Base-by-base conservation (phyloP, 768 basidiomycete genomes). In the Dioszegia crocea region DNA sequence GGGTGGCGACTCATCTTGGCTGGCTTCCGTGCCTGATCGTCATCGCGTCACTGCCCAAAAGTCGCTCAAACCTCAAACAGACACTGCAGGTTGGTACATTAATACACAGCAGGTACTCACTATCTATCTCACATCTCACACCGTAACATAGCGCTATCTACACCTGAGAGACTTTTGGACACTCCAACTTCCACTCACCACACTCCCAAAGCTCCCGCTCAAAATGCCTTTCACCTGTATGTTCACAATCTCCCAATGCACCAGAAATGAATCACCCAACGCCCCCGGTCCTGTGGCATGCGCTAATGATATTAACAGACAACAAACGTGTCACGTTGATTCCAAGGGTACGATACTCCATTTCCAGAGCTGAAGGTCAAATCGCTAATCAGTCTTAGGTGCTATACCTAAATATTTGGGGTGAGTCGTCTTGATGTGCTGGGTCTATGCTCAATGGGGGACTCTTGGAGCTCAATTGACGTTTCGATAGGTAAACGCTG, bases 281-380 rank as follows among this genome's bases (percentile, higher is more conserved):
- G 27, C n/a, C 46, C 2, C 17, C n/a, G 8, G 24, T 23, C 30
- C 14, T 26, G 12, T 21, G 39, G 40, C 26, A 14, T 11, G 21
- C 17, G 26, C 38, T 21, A 17, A 48, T 14, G n/a, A 21, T 49
- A 9, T 43, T 21, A 8, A 38, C 47, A 71, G 65, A 67, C 38
- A 56, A 72, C 49, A 69, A 67, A 38, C 61, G 68, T 4, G 59
- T 73, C 45, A 40, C 71, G 1, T 56, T 73, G 60, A 70, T 73
- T 23, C 71, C 71, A 4, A 61, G 52, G 45, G 71, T 73, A 44
- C 29, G 62, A n/a, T n/a, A 64, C 26, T 26, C 33, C 27, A 4
- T 39, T 52, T n/a, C n/a, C n/a, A n/a, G n/a, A 29, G 16, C 16
- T 6, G 33, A 14, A 16, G 45, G 29, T n/a, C n/a, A n/a, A n/a